Percentiles rank a stretch among this genome's conserved stretches.
phyloP scores from a whole-genome alignment of 75 land plant genomes.

The Pseudotsuga menziesii region DNA sequence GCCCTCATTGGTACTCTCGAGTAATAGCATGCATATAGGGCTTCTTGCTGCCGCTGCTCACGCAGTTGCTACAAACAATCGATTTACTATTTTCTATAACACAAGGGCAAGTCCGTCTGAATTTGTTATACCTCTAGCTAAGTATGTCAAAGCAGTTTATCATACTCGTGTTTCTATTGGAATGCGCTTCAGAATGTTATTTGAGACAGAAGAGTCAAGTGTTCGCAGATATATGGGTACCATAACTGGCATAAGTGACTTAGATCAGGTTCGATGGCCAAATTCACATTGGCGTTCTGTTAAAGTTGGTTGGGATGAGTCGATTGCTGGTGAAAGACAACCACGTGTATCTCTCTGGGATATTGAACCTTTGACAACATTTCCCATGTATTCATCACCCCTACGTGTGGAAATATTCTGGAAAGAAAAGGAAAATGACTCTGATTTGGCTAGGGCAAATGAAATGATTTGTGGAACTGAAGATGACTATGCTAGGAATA shows the following conservation, averaged over 20 bases:
- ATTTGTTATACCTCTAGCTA: no score
- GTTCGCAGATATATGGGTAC: slow-evolving; percentile 63
- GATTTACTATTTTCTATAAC: no score
- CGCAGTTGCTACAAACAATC: no score
- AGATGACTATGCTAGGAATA: slow-evolving; percentile 71
- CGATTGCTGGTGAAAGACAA: slow-evolving; percentile 92
- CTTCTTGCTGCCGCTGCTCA: no score
- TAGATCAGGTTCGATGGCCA: slow-evolving; percentile 59
- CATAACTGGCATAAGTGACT: slow-evolving; percentile 48
- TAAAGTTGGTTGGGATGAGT: slow-evolving; percentile 96
- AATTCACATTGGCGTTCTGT: slow-evolving; percentile 66
- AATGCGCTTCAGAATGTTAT: no score
- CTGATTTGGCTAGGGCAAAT: slow-evolving; percentile 51
- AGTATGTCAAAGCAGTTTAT: no score
- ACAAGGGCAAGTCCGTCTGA: no score
- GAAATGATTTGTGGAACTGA: slow-evolving; percentile 39
- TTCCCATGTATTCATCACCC: slow-evolving; percentile 51
- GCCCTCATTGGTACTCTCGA: no score
- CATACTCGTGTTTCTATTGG: no score
- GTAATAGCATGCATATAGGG: no score
- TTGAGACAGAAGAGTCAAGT: no score
- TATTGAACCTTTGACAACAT: slow-evolving; percentile 87
- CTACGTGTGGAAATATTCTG: slow-evolving; percentile 70
- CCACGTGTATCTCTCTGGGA: slow-evolving; percentile 91
- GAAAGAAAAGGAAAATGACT: slow-evolving; percentile 80